Conservation (phyloP, 1,284 basidiomycete species). For the Microbotryum scabiosae region DNA sequence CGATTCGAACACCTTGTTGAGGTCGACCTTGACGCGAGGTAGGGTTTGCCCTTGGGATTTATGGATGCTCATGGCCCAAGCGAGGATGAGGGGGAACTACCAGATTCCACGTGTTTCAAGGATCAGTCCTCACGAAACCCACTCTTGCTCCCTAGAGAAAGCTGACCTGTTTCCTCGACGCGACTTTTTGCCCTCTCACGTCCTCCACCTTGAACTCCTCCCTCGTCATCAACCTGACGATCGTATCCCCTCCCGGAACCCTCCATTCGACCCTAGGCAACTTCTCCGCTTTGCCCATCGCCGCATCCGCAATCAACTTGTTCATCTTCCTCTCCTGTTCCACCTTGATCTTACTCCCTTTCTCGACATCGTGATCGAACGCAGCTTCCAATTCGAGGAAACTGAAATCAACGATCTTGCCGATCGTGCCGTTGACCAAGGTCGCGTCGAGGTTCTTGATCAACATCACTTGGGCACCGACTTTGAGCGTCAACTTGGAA, state of each 20-base stretch:
- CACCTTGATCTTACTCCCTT: conserved; percentile 40
- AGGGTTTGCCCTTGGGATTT: conserved; percentile 63
- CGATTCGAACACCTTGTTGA: conserved; percentile 61
- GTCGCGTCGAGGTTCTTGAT: conserved; percentile 68
- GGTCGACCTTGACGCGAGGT: conserved; percentile 63
- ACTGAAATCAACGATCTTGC: conserved; percentile 60
- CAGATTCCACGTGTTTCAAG: conserved; percentile 1
- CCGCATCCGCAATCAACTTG: conserved; percentile 30
- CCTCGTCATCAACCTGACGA: conserved; percentile 41
- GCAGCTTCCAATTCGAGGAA: conserved; percentile 36
- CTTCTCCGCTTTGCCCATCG: conserved; percentile 18
- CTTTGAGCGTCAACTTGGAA: conserved; percentile 53
- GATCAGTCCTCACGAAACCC: neutral
- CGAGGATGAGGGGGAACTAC: neutral
- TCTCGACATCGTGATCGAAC: conserved; percentile 32
- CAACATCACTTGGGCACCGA: conserved; percentile 57
- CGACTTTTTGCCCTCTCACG: conserved; percentile 63
- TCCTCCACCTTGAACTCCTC: conserved; percentile 79
- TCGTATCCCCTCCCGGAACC: conserved; percentile 19
- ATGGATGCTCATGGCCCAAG: conserved; percentile 55
- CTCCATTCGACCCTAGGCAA: conserved; percentile 32
- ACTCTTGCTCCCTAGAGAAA: too few species aligned
- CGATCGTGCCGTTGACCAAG: conserved; percentile 77
- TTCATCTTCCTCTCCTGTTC: conserved; percentile 41
- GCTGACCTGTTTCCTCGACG: conserved; percentile 37